These are phyloP conservation scores for Cytospora chrysosperma DNA, from an alignment of 2,329 filamentous ascomycete species.

Conservation along the genomic window DNA sequence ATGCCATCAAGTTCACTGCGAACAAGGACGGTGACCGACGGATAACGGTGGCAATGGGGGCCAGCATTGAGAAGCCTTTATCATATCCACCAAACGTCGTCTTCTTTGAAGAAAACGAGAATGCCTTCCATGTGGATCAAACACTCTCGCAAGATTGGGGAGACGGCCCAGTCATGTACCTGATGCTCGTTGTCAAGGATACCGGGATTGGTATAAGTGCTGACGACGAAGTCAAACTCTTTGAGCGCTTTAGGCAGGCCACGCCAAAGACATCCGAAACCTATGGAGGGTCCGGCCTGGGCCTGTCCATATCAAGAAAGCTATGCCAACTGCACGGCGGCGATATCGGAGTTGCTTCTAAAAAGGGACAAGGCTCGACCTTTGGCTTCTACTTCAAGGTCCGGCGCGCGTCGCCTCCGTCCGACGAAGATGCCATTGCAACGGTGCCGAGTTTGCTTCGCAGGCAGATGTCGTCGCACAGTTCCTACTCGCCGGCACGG, in stretches of 20 bases:
- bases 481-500: background rate
- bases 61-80: background rate
- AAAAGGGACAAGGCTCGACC: conserved; percentile 5
- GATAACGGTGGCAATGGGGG: background rate
- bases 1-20: conserved; percentile 15
- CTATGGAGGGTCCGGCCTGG: conserved; percentile 8
- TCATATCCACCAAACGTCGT: conserved; percentile 12
- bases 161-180: background rate
- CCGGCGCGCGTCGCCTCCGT: background rate
- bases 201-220: conserved; percentile 5
- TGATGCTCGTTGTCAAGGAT: conserved; percentile 11
- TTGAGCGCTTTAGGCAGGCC: conserved; percentile 12
- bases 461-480: background rate
- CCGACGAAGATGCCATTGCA: background rate
- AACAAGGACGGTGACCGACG: background rate
- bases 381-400: conserved; percentile 14
- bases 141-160: conserved; percentile 1
- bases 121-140: background rate
- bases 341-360: conserved; percentile 11
- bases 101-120: conserved; percentile 1
- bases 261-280: conserved; percentile 17
- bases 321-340: conserved; percentile 11
- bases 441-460: background rate
- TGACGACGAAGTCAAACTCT: conserved; percentile 3
- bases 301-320: conserved; percentile 11